Base-by-base conservation (phyloP, 805 yeast species). In the Priceomyces medius region DNA sequence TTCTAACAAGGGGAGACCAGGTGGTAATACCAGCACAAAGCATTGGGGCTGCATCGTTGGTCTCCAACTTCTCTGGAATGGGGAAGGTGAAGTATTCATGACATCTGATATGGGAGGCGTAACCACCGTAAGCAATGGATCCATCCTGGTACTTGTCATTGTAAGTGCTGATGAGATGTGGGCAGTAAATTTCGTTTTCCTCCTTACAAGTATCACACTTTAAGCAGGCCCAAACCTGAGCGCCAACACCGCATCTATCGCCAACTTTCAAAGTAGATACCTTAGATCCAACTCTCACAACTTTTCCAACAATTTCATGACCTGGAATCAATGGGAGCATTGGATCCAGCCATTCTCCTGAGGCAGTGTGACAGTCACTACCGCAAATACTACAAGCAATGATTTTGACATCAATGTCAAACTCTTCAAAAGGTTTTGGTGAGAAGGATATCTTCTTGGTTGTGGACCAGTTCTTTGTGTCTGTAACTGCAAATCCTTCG, bases 21-120 rank as follows among this genome's bases (percentile, higher is more conserved):
- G 71, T 76, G 7, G 82, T 77, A 44, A 76, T 62, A 35, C 81
- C 83, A 42, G 78, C 83, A 59, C 83, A 77, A 51, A 77, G 54
- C 61, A 77, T 56, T 21, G 83, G 81, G 14, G 81, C 81, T 34
- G 68, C 79, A 29, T 55, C 54, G 24, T 54, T 59, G 5, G 73
- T 56, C 12, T 54, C 61, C 42, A 77, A 49, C n/a, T 43, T 55
- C 6, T 75, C 78, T 3, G 81, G 81, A 45, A 77, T 72, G 9
- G 66, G 64, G 56, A 75, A 74, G 9, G 66, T 71, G 54, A 71
- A 75, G 36, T 65, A 59, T 43, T 68, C 66, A 47, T 72, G 61
- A 28, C 63, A 71, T 45, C 74, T 62, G 40, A 68, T 51, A 49
- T 73, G 76, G 26, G 76, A 66, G 9, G 79, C 63, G 54, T 75